These are phyloP conservation scores for Heliamphora exappendiculata DNA, from an alignment of 148 eudicot genomes.

Conservation along the genomic window DNA sequence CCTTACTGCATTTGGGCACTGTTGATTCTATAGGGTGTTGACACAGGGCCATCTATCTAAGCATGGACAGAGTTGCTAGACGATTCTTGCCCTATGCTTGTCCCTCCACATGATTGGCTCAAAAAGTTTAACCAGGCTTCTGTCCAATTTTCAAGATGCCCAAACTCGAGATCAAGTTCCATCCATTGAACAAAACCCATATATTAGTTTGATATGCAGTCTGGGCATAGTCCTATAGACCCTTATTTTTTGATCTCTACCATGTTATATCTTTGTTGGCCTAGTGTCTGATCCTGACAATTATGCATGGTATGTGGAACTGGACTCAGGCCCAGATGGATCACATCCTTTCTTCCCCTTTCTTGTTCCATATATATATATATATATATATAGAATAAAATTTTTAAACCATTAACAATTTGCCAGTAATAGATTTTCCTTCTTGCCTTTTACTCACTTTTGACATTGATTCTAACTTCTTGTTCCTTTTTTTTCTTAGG, in stretches of 20 bases:
- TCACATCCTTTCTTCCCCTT: constrained; percentile 2
- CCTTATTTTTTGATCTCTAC: background rate
- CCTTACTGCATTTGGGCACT: background rate
- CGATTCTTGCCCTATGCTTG: background rate
- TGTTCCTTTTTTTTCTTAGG: background rate
- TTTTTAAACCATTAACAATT: background rate
- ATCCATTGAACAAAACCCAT: background rate
- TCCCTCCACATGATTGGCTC: background rate
- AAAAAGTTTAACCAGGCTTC: background rate
- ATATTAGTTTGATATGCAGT: background rate
- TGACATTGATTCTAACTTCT: background rate
- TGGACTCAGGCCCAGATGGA: background rate
- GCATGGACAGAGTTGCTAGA: background rate
- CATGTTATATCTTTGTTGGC: background rate
- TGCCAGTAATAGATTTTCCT: background rate
- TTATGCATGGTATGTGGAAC: background rate
- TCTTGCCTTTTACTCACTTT: background rate
- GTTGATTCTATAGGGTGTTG: background rate
- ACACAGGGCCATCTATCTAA: background rate
- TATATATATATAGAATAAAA: too few relatives aligned
- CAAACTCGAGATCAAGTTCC: background rate
- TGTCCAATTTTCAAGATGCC: background rate
- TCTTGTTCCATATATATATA: background rate
- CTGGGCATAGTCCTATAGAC: background rate
- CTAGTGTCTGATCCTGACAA: background rate